Conservation (phyloP, 306 rosid genomes). For the Ormosia emarginata region DNA sequence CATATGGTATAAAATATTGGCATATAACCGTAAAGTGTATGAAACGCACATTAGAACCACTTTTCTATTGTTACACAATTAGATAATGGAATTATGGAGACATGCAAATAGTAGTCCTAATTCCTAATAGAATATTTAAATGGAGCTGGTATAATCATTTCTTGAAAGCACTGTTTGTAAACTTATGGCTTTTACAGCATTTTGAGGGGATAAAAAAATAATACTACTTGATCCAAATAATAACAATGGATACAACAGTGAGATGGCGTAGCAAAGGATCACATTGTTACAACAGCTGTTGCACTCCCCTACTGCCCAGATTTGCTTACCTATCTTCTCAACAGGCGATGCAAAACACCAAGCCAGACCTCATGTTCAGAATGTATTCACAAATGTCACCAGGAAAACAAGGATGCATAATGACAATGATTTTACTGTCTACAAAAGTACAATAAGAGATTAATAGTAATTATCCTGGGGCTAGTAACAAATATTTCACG, state of each 20-base stretch:
- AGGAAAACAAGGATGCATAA: slow-evolving; percentile 15
- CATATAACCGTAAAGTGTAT: background rate
- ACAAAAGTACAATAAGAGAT: slow-evolving; percentile 24
- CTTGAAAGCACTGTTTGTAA: background rate
- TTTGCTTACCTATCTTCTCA: slow-evolving; percentile 21
- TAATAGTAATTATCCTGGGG: slow-evolving; percentile 2
- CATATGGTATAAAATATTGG: background rate
- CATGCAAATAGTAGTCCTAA: background rate
- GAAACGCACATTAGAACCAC: background rate
- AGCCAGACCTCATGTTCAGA: background rate
- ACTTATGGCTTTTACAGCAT: background rate
- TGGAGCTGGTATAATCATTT: background rate
- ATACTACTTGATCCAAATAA: background rate
- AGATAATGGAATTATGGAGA: background rate
- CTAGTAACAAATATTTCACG: slow-evolving; percentile 12
- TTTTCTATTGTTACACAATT: background rate
- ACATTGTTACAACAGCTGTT: slow-evolving; percentile 13
- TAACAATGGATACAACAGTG: background rate
- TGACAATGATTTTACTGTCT: slow-evolving; percentile 7
- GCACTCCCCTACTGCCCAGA: background rate
- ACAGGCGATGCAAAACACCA: slow-evolving; percentile 3
- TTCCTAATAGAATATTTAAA: slow-evolving; percentile 6
- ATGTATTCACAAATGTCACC: slow-evolving; percentile 23
- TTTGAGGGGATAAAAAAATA: background rate
- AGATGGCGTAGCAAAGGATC: background rate